phyloP scores from a whole-genome alignment of 768 basidiomycete genomes.

The Mycena pura region DNA sequence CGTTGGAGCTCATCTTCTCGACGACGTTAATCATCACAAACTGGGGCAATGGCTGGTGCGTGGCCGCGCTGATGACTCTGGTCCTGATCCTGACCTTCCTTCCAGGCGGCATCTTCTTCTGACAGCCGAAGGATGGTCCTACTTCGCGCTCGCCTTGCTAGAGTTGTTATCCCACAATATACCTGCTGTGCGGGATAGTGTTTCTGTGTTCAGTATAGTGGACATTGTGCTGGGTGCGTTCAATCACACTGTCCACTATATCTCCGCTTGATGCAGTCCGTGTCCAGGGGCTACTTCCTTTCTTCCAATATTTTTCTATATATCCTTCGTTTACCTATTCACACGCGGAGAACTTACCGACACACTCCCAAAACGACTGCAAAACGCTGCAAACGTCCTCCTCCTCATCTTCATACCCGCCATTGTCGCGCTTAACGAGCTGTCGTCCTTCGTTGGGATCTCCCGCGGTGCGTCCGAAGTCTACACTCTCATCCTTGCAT shows the following conservation, averaged over 20 bases:
- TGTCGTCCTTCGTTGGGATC: slow-evolving; percentile 70
- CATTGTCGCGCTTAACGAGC: slow-evolving; percentile 60
- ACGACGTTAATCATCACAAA: slow-evolving; percentile 57
- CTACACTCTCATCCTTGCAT: neutral
- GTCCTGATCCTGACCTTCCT: slow-evolving; percentile 2
- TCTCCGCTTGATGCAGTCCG: too few relatives aligned
- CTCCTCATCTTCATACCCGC: slow-evolving; percentile 62
- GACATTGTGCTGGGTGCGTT: slow-evolving; percentile 69
- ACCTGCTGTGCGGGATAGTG: slow-evolving; percentile 55
- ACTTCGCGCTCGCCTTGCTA: slow-evolving; percentile 63
- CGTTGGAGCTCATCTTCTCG: slow-evolving; percentile 66
- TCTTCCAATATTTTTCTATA: slow-evolving; percentile 70
- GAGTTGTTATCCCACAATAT: slow-evolving; percentile 66
- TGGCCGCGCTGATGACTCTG: slow-evolving; percentile 19
- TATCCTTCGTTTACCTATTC: slow-evolving; percentile 65
- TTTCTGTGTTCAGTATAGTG: slow-evolving; percentile 55
- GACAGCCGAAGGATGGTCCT: slow-evolving; percentile 65
- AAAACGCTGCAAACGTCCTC: slow-evolving; percentile 48
- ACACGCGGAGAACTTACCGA: slow-evolving; percentile 57
- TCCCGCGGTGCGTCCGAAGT: slow-evolving; percentile 54
- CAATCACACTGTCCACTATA: too few relatives aligned
- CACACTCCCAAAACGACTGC: slow-evolving; percentile 57
- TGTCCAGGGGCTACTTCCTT: slow-evolving; percentile 62
- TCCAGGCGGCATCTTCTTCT: slow-evolving; percentile 64
- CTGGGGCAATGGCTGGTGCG: slow-evolving; percentile 56